Base-by-base conservation (phyloP, 2,329 filamentous ascomycete species). In the Aureobasidium pullulans region DNA sequence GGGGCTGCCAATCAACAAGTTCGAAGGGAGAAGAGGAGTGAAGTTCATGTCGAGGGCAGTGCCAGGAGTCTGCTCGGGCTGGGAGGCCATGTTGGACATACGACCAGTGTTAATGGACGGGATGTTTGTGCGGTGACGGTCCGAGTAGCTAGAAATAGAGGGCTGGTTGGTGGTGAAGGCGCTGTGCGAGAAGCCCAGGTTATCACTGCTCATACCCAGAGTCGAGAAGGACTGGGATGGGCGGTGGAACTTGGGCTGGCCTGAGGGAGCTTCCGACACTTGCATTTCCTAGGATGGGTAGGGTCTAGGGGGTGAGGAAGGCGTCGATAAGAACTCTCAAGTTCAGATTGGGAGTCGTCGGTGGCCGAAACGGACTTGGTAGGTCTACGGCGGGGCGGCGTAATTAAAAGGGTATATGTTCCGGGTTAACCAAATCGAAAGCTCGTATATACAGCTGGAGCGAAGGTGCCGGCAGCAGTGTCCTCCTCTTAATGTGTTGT, bases 31-130 rank as follows among this genome's bases (percentile, higher is more conserved):
- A 65, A 99, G 82, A 64, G 94, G 93, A 10, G 94, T 96, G 75
- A 96, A 97, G 76, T 97, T 94, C 93, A 97, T 96, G 71, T 97
- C 94, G 71, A 91, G 96, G 44, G 84, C 90, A 56, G 90, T 93
- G 44, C 89, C 91, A 15, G 94, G 92, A 28, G 89, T 93, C 65
- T 88, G 81, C 84, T 96, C 84, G 64, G 96, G 91, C 67, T 81
- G 83, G 61, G 76, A 79, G 71, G 81, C 84, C 68, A 82, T 81
- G 63, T 79, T 76, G 57, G 75, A 76, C 52, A 76, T 75, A 31
- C 75, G 79, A 70, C 88, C 86, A 23, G 94, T 96, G 75, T 96
- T 96, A 77, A 97, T 96, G 64, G 87, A 86, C 64, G 93, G 90
- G 69, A 97, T 89, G 76, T 95, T 96, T 53, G 81, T 82, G 66